Percentiles rank a stretch among this genome's conserved stretches.
Evolutionary conservation across 2,329 filamentous ascomycete species (phyloP).

Genomic region (Penicillium palitans): DNA sequence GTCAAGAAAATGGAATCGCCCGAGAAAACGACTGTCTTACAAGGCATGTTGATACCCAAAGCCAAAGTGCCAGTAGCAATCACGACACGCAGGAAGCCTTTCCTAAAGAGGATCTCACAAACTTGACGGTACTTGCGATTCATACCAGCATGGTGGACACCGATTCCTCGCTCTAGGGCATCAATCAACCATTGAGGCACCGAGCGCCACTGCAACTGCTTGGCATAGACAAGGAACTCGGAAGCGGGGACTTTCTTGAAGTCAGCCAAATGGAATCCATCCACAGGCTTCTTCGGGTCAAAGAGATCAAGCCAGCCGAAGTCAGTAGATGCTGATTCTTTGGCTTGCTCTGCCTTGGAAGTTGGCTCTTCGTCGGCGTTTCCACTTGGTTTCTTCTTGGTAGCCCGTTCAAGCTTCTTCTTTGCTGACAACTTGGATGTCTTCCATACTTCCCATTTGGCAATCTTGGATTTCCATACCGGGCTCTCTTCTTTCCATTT

Average conservation of each 20-base stretch:
- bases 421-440: conserved; percentile 4
- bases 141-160: conserved; percentile 77
- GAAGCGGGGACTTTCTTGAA: conserved; percentile 56
- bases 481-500: conserved; percentile 44
- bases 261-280: conserved; percentile 57
- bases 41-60: conserved; percentile 81
- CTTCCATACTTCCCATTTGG: conserved; percentile 53
- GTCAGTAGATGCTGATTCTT: conserved; percentile 59
- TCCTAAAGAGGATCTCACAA: conserved; percentile 53
- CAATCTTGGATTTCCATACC: conserved; percentile 62
- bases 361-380: conserved; percentile 49
- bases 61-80: conserved; percentile 75
- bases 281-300: conserved; percentile 62
- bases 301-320: conserved; percentile 63
- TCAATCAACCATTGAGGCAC: conserved; percentile 53
- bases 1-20: conserved; percentile 73
- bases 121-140: conserved; percentile 71
- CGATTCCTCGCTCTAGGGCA: conserved; percentile 67
- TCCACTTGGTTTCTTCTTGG: conserved; percentile 33
- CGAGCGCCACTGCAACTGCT: conserved; percentile 53
- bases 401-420: conserved; percentile 52
- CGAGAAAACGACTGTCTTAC: conserved; percentile 75
- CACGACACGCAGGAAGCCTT: conserved; percentile 68
- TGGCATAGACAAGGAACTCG: conserved; percentile 59
- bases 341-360: conserved; percentile 55